phyloP scores from a whole-genome alignment of 805 yeast species.

The Yarrowia sp. region DNA sequence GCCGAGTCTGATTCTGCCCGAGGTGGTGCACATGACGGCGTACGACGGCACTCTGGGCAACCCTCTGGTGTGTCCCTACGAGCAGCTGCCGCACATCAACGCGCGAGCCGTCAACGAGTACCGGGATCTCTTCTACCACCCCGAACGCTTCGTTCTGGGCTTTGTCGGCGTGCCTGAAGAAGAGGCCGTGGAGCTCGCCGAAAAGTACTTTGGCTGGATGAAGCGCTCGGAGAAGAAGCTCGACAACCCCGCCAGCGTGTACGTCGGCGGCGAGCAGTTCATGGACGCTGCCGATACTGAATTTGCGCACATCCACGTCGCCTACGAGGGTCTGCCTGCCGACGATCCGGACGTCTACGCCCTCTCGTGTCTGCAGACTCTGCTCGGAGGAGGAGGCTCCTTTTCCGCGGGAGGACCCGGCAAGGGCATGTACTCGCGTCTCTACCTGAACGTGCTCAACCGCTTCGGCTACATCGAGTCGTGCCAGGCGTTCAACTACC shows the following conservation, averaged over 20 bases:
- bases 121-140: constrained; percentile 65
- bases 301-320: constrained; percentile 79
- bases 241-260: constrained; percentile 31
- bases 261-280: constrained; percentile 31
- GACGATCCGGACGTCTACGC: constrained; percentile 86
- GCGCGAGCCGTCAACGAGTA: constrained; percentile 56
- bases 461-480: constrained; percentile 89
- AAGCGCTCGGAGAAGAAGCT: constrained; percentile 31
- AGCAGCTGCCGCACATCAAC: constrained; percentile 55
- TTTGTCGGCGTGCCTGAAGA: constrained; percentile 81
- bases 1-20: constrained; percentile 84
- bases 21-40: constrained; percentile 82
- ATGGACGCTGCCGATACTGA: constrained; percentile 60
- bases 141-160: constrained; percentile 79
- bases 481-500: constrained; percentile 83
- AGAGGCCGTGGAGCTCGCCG: constrained; percentile 61
- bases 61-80: constrained; percentile 79
- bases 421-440: constrained; percentile 94
- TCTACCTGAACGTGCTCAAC: constrained; percentile 87
- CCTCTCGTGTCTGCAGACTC: constrained; percentile 81
- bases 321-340: constrained; percentile 83
- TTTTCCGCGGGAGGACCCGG: constrained; percentile 99
- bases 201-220: constrained; percentile 65
- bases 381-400: constrained; percentile 95
- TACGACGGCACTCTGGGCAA: constrained; percentile 77